These are phyloP conservation scores for Lasiodiplodia gonubiensis DNA, from an alignment of 2,329 filamentous ascomycete genomes.

Conservation along the genomic window DNA sequence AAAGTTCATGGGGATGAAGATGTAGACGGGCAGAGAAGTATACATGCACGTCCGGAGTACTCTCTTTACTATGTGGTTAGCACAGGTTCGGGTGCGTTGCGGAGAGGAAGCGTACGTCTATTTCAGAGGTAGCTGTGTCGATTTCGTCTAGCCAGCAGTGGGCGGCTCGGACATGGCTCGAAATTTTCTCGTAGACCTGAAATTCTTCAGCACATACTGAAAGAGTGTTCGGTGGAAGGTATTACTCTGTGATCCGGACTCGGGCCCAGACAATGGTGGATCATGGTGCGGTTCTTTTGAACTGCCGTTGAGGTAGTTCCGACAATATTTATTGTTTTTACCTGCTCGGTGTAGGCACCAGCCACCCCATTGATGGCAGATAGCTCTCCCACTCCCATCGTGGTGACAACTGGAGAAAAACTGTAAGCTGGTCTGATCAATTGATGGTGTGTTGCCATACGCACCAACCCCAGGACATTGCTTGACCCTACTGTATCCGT, in stretches of 20 bases:
- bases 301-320: slow-evolving; percentile 55
- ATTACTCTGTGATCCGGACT: neutral
- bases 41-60: neutral
- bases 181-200: slow-evolving; percentile 2
- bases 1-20: slow-evolving; percentile 3
- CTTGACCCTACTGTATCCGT: slow-evolving; percentile 56
- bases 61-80: neutral
- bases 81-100: neutral
- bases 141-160: slow-evolving; percentile 1
- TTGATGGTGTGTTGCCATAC: neutral
- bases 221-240: too few relatives aligned
- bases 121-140: neutral
- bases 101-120: neutral
- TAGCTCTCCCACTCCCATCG: slow-evolving; percentile 73
- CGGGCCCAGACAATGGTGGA: slow-evolving; percentile 62
- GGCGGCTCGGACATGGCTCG: neutral
- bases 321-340: slow-evolving; percentile 70
- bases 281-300: slow-evolving; percentile 51
- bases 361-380: slow-evolving; percentile 76
- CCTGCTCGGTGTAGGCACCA: slow-evolving; percentile 75
- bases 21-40: neutral
- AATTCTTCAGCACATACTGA: neutral
- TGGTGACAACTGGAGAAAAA: slow-evolving; percentile 65
- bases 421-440: neutral
- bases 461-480: slow-evolving; percentile 52